These are phyloP conservation scores for Colletotrichum sp. DNA, from an alignment of 2,329 filamentous ascomycete species.

Conservation along the genomic window DNA sequence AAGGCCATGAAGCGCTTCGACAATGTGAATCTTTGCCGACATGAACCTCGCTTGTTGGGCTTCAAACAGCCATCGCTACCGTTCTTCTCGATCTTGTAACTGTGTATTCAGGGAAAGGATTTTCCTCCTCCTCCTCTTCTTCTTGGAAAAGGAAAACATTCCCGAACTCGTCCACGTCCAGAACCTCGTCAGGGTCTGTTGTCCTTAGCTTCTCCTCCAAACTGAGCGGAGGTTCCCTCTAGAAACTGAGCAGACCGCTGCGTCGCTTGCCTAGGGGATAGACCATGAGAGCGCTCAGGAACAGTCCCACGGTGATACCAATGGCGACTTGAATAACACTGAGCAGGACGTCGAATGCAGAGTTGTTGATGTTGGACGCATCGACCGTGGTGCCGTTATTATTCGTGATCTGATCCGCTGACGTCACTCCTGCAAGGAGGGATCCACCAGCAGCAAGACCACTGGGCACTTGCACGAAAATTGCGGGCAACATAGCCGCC, in stretches of 20 bases:
- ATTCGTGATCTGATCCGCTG: slow-evolving; percentile 58
- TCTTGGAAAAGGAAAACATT: not conserved
- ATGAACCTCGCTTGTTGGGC: not conserved
- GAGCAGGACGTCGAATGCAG: slow-evolving; percentile 58
- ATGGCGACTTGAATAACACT: slow-evolving; percentile 67
- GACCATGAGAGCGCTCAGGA: slow-evolving; percentile 59
- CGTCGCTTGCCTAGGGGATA: slow-evolving; percentile 63
- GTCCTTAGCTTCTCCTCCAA: not conserved
- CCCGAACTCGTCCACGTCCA: not conserved
- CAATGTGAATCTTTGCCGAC: not conserved
- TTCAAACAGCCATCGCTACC: not conserved
- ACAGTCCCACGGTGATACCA: slow-evolving; percentile 66
- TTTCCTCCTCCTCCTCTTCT: not conserved
- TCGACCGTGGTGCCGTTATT: slow-evolving; percentile 38
- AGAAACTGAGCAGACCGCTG: slow-evolving; percentile 57
- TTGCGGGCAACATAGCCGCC: slow-evolving; percentile 84
- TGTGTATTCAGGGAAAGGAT: not conserved
- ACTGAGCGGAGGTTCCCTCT: not conserved
- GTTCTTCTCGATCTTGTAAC: not conserved
- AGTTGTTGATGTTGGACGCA: slow-evolving; percentile 37
- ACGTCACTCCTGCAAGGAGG: slow-evolving; percentile 61
- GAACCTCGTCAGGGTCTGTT: not conserved
- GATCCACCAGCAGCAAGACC: slow-evolving; percentile 66
- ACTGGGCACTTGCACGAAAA: slow-evolving; percentile 74
- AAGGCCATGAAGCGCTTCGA: not conserved